Evolutionary conservation across 768 basidiomycete species (phyloP), one percentile per base, ranked within the genome.

Genomic region (Mycena sanguinolenta): DNA sequence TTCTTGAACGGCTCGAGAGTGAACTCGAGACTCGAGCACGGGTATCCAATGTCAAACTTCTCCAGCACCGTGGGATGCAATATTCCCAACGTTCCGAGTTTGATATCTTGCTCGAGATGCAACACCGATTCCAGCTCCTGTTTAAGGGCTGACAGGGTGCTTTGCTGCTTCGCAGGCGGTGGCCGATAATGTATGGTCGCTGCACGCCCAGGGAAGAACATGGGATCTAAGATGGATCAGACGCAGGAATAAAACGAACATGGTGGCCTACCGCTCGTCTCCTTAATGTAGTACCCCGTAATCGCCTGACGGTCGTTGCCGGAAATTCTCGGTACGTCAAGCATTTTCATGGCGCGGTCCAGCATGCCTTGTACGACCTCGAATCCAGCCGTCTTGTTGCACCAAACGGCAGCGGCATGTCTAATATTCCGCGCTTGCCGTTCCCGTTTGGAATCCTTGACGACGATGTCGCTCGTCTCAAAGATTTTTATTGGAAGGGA

Each of bases 301-400:
- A 82, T 79, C 32, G 90, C 89, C 69, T 87, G 84, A 42, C 77
- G 82, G 75, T 93, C 88, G 36, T 76, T 80, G 67, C 84, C 88
- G 25, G 84, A 80, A 64, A 98, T 93, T 73, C 91, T 88, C 44
- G 95, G 93, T 39, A 99, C 88, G 73, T 98, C 97, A 25, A 99
- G 84, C 89, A 98, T 96, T 80, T 92, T 93, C 98, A 99, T 99
- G 42, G 95, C 88, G 58, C 97, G 87, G 82, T 99, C 96, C 73
- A 99, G 82, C 82, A 99, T 84, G 38, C 98, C 98, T 79, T 99
- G 98, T 14, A 97, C 92, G 70, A 97, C 89, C 84, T 99, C 97
- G 78, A 99, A 99, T 5, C 97, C 97, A 42, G 97, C 98, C 17
- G 92, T 95, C 83, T 95, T 95, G 81, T 97, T 97, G 82, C 96